Evolutionary conservation across 164 flowering plant species (phyloP), one percentile per base, ranked within the genome.

Genomic region (Houttuynia cordata): DNA sequence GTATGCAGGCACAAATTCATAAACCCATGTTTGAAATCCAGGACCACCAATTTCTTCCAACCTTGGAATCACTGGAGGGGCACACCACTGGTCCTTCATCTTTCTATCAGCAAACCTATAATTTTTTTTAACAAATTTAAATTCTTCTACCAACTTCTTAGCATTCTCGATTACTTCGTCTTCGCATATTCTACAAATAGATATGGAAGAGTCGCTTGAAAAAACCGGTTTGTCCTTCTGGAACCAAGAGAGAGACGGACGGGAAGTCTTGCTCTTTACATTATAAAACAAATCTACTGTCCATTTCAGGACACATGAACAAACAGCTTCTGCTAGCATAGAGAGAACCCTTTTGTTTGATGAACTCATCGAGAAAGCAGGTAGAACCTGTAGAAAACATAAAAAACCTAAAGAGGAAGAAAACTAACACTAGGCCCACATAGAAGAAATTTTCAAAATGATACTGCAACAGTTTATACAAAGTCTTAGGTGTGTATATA

Each of bases 31-130:
- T 61, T 78, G 57, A 60, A 93, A 90, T 65, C 80, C 87, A 61
- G 80, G 74, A 51, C 95, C 97, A 58, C 91, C 99, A 72, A 90
- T 72, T 68, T 76, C 82, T 61, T 83, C 91, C 80, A 93, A 65
- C 68, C 77, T 72, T 23, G 76, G 62, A 60, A 54, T 67, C 49
- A 71, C 66, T 53, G 86, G 64, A 51, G 75, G 62, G 10, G 62
- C 66, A 88, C 86, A 86, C 86, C 85, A 76, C 50, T 34, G 39
- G 61, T 69, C 40, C 60, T 73, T 76, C 4, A 54, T 58, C 63
- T 70, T 78, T 24, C 53, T 51, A 51, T 70, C 68, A 25, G 37
- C 53, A 22, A 57, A 56, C 52, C 59, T 70, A 41, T 64, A 65
- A 34, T 52, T 72, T 51, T 61, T 71, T 65, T 78, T 81, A 13